Conservation (phyloP, 2,329 filamentous ascomycete genomes). For the Ophiocordyceps australis region DNA sequence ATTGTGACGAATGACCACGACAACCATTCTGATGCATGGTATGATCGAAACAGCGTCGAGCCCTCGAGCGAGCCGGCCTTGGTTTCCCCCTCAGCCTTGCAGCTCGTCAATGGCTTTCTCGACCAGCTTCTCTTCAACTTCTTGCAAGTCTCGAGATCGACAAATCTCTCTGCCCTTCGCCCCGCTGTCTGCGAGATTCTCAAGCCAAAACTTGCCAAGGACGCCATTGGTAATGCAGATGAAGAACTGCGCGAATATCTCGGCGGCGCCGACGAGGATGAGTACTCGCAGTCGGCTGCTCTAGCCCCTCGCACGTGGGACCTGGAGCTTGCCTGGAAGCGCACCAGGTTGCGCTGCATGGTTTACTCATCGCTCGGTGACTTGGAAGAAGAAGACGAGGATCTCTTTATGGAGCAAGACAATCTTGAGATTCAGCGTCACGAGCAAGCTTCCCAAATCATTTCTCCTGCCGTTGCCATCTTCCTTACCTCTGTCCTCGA, state of each 20-base stretch:
- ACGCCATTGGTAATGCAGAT: slow-evolving; percentile 67
- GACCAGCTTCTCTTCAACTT: slow-evolving; percentile 89
- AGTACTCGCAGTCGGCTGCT: slow-evolving; percentile 34
- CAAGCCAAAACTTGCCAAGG: slow-evolving; percentile 73
- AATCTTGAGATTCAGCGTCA: slow-evolving; percentile 41
- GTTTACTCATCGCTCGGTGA: slow-evolving; percentile 94
- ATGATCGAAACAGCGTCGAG: slow-evolving; percentile 49
- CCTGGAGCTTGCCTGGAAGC: slow-evolving; percentile 84
- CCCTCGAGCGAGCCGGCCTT: slow-evolving; percentile 49
- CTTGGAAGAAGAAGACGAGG: slow-evolving; percentile 95
- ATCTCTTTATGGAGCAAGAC: slow-evolving; percentile 69
- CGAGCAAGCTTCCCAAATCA: slow-evolving; percentile 44
- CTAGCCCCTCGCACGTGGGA: slow-evolving; percentile 51
- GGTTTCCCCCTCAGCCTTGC: slow-evolving; percentile 55
- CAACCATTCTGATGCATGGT: slow-evolving; percentile 49
- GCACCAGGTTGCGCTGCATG: slow-evolving; percentile 87
- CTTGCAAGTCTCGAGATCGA: slow-evolving; percentile 63
- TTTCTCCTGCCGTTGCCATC: slow-evolving; percentile 85
- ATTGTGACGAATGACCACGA: slow-evolving; percentile 83
- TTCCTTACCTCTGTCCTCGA: slow-evolving; percentile 92
- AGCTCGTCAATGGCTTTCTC: slow-evolving; percentile 76
- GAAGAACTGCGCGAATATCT: slow-evolving; percentile 80
- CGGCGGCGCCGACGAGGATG: slow-evolving; percentile 60
- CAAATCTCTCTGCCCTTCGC: slow-evolving; percentile 54
- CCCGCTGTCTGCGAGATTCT: slow-evolving; percentile 75